Conservation (phyloP, 164 flowering plant genomes). For the Nelumbo lutea region DNA sequence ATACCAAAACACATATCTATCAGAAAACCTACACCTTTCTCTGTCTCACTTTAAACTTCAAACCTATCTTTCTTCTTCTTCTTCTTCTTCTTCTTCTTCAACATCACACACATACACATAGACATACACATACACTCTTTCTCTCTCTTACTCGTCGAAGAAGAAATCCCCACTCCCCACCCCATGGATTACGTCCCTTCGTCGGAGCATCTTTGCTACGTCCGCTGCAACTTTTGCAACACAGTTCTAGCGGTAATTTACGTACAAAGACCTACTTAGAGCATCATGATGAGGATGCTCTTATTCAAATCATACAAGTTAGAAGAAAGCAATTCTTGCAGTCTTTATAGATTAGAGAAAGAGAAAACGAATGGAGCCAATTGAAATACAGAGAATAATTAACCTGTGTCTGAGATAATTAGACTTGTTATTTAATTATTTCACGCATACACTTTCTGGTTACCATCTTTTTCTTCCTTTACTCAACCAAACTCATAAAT, state of each 20-base stretch:
- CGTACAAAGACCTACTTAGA: not conserved
- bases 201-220: conserved; percentile 82
- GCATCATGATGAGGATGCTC: no score
- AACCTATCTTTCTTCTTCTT: not conserved
- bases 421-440: no score
- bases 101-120: no score
- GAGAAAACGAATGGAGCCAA: no score
- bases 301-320: no score
- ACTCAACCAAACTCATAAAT: no score
- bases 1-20: conserved; percentile 4
- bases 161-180: conserved; percentile 11
- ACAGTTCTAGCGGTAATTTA: conserved; percentile 81
- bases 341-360: no score
- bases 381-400: no score
- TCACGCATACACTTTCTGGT: no score
- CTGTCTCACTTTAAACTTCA: conserved; percentile 3
- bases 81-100: not conserved
- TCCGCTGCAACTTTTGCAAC: conserved; percentile 92
- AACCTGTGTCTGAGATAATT: no score
- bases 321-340: no score
- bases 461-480: no score
- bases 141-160: conserved; percentile 14
- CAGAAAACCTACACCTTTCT: conserved; percentile 23
- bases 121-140: not conserved
- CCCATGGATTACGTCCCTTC: conserved; percentile 45